phyloP scores from a whole-genome alignment of 345 rosid species.

The Triadica sebifera region DNA sequence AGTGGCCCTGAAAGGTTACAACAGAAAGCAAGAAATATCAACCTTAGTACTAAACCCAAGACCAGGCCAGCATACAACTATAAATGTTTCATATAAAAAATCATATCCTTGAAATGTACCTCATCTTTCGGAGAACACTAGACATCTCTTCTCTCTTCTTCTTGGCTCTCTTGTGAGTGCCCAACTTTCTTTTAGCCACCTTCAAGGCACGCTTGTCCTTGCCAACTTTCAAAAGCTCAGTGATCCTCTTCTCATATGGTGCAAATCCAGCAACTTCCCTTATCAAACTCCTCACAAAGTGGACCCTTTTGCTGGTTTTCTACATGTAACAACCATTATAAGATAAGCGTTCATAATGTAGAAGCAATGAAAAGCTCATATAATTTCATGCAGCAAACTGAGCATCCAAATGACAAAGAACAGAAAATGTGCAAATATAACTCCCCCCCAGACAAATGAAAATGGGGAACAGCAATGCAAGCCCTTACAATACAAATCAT shows the following conservation, averaged over 20 bases:
- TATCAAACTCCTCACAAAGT: conserved; percentile 61
- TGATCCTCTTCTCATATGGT: conserved; percentile 84
- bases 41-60: background rate
- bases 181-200: conserved; percentile 84
- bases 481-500: background rate
- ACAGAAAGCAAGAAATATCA: background rate
- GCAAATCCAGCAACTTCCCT: conserved; percentile 95
- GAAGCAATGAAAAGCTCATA: background rate
- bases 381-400: background rate
- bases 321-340: conserved; percentile 16
- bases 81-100: background rate
- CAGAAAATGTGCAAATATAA: background rate
- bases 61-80: background rate
- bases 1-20: conserved; percentile 37
- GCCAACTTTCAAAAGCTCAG: conserved; percentile 83
- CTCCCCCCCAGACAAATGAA: background rate
- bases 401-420: background rate
- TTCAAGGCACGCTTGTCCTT: conserved; percentile 89
- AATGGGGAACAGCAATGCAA: background rate
- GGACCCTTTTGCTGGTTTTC: conserved; percentile 89
- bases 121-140: conserved; percentile 69
- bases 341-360: background rate
- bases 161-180: conserved; percentile 94
- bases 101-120: conserved; percentile 28
- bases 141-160: conserved; percentile 94